Evolutionary conservation across 306 rosid species (phyloP), one percentile per base, ranked within the genome.

Genomic region (Cajanus cajan): DNA sequence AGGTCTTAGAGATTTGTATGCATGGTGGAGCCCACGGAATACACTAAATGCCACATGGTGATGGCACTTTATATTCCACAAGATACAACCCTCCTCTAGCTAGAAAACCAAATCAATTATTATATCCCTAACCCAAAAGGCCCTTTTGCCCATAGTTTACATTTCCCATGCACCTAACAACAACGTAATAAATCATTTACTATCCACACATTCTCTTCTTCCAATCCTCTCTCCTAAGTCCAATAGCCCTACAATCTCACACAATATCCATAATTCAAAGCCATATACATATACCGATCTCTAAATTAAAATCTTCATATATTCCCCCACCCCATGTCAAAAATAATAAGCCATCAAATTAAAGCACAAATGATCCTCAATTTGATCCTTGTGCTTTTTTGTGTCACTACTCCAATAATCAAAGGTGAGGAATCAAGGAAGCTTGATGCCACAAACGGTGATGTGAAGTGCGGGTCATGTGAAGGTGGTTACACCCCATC

Each of bases 151-250:
- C 63, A 55, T 79, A 40, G 48, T 76, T 82, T 69, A 47, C 64
- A 79, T 48, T 82, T 65, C 66, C 74, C 92, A 83, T 85, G 88
- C 87, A 84, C 86, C 79, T 63, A 41, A 19, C 75, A 9, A 0
- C 31, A 84, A 82, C 86, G 83, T 78, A 57, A 66, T 5, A 84
- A 78, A 78, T 18, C 78, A 61, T 41, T 69, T 62, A 37, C 19
- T 25, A 7, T 24, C 72, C 54, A 25, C 37, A 24, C 37, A 13
- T 43, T 2, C 28, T 51, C 28, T 8, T 28, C 39, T 21, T 76
- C 68, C 36, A 14, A 14, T 67, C 51, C 75, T 25, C 25, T 40
- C 21, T 47, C 47, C 61, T 39, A 19, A 39, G 43, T 58, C 54
- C 51, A 8, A 28, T 28, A 64, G 24, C 51, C 52, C 50, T 33